phyloP scores from a whole-genome alignment of 768 basidiomycete species.

The Tylopilus rubrobrunneus region DNA sequence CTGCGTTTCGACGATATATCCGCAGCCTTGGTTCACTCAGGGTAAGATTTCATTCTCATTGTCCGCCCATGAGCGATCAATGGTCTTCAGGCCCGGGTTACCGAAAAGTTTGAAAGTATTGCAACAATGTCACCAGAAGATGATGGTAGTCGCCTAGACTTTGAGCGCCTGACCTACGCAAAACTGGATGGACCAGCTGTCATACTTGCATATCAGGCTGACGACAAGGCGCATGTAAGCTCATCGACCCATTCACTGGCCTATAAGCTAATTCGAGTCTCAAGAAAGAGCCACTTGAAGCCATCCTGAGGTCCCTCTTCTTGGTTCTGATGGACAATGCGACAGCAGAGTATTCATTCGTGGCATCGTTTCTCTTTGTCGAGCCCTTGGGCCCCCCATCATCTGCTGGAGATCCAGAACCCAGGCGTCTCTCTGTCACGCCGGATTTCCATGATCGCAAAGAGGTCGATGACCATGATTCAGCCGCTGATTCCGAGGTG shows the following conservation, averaged over 20 bases:
- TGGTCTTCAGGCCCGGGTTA: constrained; percentile 50
- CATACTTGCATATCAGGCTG: constrained; percentile 83
- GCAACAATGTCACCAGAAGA: constrained; percentile 42
- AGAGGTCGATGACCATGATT: constrained; percentile 38
- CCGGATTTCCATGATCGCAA: constrained; percentile 42
- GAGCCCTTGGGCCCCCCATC: constrained; percentile 24
- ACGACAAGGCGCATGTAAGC: constrained; percentile 82
- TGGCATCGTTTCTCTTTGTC: constrained; percentile 75
- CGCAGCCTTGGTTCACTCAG: constrained; percentile 78
- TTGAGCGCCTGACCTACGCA: constrained; percentile 59
- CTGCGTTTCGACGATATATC: constrained; percentile 86
- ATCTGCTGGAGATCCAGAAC: constrained; percentile 34
- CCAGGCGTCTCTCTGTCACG: constrained; percentile 30
- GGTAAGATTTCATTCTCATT: constrained; percentile 36
- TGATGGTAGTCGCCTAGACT: constrained; percentile 39
- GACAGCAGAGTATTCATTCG: constrained; percentile 86
- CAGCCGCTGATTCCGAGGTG: constrained; percentile 49
- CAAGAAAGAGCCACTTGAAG: constrained; percentile 82
- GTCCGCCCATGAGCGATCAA: background rate
- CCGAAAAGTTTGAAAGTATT: constrained; percentile 69
- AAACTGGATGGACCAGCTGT: constrained; percentile 78
- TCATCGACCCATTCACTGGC: background rate
- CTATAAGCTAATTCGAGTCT: constrained; percentile 11
- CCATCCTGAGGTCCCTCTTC: constrained; percentile 77
- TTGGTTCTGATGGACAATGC: constrained; percentile 95